Evolutionary conservation across 495 filamentous ascomycete genomes (phyloP), one percentile per base, ranked within the genome.

Genomic region (Podospora bellae-mahoneyi): DNA sequence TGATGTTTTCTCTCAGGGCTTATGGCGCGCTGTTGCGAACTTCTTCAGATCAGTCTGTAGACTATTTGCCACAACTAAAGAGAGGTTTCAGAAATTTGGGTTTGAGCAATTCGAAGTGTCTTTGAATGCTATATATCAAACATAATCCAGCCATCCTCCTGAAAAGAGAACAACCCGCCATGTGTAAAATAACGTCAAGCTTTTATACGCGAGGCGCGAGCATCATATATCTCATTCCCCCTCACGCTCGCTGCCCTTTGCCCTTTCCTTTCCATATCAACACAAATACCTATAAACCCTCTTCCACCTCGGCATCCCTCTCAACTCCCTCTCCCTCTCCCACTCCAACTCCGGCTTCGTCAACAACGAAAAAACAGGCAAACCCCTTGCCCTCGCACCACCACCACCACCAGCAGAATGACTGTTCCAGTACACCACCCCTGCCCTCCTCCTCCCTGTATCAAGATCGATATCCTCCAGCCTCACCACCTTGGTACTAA

Each of bases 221-320:
- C 23, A 23, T 23, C 23, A 23, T 23, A 23, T 23, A 23, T 23
- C 23, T 23, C 1, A 23, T 23, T 23, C 23, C 23, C 23, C 23
- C 23, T 23, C 23, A 1, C 1, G 23, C 23, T 23, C 23, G 23
- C 23, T 23, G 23, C 1, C 23, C 23, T 23, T 23, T 23, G 23
- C 23, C 23, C 23, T 23, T 18, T 16, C 56, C 26, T 23, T 44
- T 44, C n/a, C 26, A 34, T 23, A 18, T 73, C 64, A 86, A 69
- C 84, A 86, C 48, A 86, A 63, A 64, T 81, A 81, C 71, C 81
- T 82, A 71, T 90, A 92, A 20, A 87, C 67, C 76, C 87, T 92
- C 86, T 96, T 99, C 94, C 94, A 97, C 68, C 48, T 78, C 0
- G 93, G 93, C 93, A 93, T 95, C 5, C 76, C 69, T 19, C 83